Evolutionary conservation across 2,329 filamentous ascomycete genomes (phyloP).

Genomic region (Knoxdaviesia proteae): DNA sequence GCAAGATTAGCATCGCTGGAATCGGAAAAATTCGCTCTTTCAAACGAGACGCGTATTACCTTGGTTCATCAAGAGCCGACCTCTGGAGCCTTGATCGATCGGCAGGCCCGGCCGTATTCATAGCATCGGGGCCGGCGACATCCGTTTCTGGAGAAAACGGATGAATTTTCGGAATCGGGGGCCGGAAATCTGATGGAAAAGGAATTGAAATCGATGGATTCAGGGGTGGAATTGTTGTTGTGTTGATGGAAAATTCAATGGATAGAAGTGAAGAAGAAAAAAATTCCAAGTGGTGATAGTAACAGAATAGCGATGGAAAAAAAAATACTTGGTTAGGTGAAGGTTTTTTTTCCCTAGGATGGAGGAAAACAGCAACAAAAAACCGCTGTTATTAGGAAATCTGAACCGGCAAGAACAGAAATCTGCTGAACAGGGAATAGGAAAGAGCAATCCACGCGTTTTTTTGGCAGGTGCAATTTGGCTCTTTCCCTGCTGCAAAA

Average conservation of each 20-base stretch:
- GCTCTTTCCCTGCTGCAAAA: no score
- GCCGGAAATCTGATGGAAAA: slow-evolving; percentile 3
- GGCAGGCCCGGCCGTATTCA: slow-evolving; percentile 48
- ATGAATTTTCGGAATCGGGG: slow-evolving; percentile 15
- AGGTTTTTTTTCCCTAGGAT: neutral
- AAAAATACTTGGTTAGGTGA: slow-evolving; percentile 1
- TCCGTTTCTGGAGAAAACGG: slow-evolving; percentile 46
- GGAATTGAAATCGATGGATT: slow-evolving; percentile 2
- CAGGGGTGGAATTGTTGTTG: slow-evolving; percentile 1
- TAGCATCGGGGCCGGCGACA: slow-evolving; percentile 48
- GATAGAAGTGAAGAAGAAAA: slow-evolving; percentile 1
- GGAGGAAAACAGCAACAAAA: no score
- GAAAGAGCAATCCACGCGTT: no score
- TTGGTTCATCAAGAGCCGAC: slow-evolving; percentile 41
- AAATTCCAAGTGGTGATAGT: slow-evolving; percentile 4
- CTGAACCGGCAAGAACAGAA: no score
- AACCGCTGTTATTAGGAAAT: no score
- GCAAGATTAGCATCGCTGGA: slow-evolving; percentile 20
- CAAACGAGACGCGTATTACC: slow-evolving; percentile 24
- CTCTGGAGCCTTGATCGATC: slow-evolving; percentile 46
- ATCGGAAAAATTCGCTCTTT: slow-evolving; percentile 30
- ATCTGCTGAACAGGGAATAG: no score
- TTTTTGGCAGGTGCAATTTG: no score
- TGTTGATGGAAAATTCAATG: slow-evolving; percentile 4
- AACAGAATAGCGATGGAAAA: neutral